Percentiles rank a stretch among this genome's conserved stretches.
These are phyloP conservation scores for Parathielavia appendiculata DNA, from an alignment of 495 filamentous ascomycete species.

Conservation along the genomic window DNA sequence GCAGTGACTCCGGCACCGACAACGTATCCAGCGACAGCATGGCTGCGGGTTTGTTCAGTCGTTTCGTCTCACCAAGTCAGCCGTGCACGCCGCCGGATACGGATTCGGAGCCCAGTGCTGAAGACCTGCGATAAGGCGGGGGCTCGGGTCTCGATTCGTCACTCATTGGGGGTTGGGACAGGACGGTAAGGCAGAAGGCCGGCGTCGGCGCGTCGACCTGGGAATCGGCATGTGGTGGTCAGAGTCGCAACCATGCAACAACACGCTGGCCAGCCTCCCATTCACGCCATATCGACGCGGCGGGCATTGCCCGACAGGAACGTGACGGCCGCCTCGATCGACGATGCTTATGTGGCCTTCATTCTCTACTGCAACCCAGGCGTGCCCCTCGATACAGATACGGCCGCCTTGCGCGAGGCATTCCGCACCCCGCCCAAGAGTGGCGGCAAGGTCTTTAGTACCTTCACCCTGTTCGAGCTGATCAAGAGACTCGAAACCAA, in stretches of 20 bases:
- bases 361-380: constrained; percentile 88
- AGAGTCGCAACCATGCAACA: constrained; percentile 6
- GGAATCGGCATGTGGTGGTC: constrained; percentile 6
- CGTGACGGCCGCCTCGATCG: constrained; percentile 69
- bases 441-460: constrained; percentile 87
- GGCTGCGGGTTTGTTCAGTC: too few relatives aligned
- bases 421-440: constrained; percentile 86
- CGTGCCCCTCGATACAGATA: constrained; percentile 65
- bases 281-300: constrained; percentile 16
- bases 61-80: too few relatives aligned
- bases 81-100: too few relatives aligned
- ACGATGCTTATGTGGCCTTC: constrained; percentile 82
- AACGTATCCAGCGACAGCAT: too few relatives aligned
- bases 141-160: too few relatives aligned
- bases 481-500: constrained; percentile 77
- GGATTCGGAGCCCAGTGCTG: too few relatives aligned
- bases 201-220: neutral
- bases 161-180: neutral
- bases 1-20: too few relatives aligned
- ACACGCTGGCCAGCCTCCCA: constrained; percentile 13
- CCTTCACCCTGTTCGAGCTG: constrained; percentile 73
- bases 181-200: neutral
- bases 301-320: constrained; percentile 59
- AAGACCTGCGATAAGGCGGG: too few relatives aligned
- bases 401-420: constrained; percentile 66